Conservation (phyloP, 805 yeast genomes). For the Candida corydali region DNA sequence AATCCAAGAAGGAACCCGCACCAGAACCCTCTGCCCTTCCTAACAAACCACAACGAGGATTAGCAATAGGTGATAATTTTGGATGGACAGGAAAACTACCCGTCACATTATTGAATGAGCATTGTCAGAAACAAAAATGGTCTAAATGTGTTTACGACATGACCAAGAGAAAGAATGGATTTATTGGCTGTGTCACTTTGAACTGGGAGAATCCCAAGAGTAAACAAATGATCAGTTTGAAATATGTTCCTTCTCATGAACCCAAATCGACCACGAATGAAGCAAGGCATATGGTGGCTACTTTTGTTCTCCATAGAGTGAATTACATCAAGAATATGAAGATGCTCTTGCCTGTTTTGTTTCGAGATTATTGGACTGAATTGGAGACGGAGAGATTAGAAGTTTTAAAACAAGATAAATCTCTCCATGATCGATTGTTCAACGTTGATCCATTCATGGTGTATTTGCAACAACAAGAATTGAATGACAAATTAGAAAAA, state of each 20-base stretch:
- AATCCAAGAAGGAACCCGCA: slow-evolving; percentile 10
- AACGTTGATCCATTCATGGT: slow-evolving; percentile 75
- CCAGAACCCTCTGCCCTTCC: slow-evolving; percentile 6
- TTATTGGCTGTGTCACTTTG: slow-evolving; percentile 60
- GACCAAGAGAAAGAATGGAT: slow-evolving; percentile 46
- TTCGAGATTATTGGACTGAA: slow-evolving; percentile 72
- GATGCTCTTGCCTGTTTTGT: slow-evolving; percentile 82
- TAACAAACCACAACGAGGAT: slow-evolving; percentile 36
- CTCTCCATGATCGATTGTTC: slow-evolving; percentile 50
- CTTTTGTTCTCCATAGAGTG: slow-evolving; percentile 76
- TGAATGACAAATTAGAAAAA: slow-evolving; percentile 38
- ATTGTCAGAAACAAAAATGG: slow-evolving; percentile 88
- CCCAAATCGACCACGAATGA: slow-evolving; percentile 82
- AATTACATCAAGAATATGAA: slow-evolving; percentile 79
- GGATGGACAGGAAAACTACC: slow-evolving; percentile 97
- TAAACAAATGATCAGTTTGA: slow-evolving; percentile 55
- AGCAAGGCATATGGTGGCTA: slow-evolving; percentile 88
- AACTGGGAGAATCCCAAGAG: slow-evolving; percentile 81
- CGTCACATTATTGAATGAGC: slow-evolving; percentile 78
- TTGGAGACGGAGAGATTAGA: slow-evolving; percentile 59
- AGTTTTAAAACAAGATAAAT: slow-evolving; percentile 42
- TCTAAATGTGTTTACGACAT: slow-evolving; percentile 76
- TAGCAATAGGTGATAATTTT: slow-evolving; percentile 49
- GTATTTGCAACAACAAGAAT: slow-evolving; percentile 52
- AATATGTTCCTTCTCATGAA: slow-evolving; percentile 49